Conservation (phyloP, 768 basidiomycete species). For the Kwoniella pini region DNA sequence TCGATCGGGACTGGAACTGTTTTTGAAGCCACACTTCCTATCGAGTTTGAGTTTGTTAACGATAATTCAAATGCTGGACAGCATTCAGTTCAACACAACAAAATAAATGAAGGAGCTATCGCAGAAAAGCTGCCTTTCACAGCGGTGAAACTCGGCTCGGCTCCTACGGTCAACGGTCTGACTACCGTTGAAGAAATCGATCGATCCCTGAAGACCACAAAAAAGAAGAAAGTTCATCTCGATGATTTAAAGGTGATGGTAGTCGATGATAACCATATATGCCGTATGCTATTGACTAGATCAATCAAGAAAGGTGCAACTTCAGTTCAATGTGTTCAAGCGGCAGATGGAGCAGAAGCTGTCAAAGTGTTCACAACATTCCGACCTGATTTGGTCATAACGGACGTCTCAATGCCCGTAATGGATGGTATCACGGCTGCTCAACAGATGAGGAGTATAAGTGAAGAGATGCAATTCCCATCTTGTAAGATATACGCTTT, state of each 20-base stretch:
- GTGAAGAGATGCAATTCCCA: not conserved
- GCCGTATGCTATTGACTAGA: constrained; percentile 31
- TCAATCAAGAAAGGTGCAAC: constrained; percentile 17
- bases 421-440: constrained; percentile 45
- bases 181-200: too few relatives aligned
- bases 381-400: constrained; percentile 35
- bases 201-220: too few relatives aligned
- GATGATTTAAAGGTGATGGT: constrained; percentile 28
- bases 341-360: constrained; percentile 33
- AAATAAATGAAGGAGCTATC: too few relatives aligned
- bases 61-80: not conserved
- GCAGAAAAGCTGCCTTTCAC: too few relatives aligned
- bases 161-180: too few relatives aligned
- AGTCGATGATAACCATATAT: constrained; percentile 40
- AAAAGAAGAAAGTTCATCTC: not conserved
- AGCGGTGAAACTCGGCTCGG: too few relatives aligned
- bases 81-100: too few relatives aligned
- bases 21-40: constrained; percentile 30
- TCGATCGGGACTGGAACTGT: constrained; percentile 20
- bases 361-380: constrained; percentile 28
- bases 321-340: constrained; percentile 19
- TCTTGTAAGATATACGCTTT: constrained; percentile 36
- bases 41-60: constrained; percentile 9
- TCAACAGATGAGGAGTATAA: constrained; percentile 30
- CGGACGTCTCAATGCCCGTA: constrained; percentile 48